Percentiles rank a stretch among this genome's conserved stretches.
Conservation (phyloP, 2,329 filamentous ascomycete species). For the Lachnellula arida region DNA sequence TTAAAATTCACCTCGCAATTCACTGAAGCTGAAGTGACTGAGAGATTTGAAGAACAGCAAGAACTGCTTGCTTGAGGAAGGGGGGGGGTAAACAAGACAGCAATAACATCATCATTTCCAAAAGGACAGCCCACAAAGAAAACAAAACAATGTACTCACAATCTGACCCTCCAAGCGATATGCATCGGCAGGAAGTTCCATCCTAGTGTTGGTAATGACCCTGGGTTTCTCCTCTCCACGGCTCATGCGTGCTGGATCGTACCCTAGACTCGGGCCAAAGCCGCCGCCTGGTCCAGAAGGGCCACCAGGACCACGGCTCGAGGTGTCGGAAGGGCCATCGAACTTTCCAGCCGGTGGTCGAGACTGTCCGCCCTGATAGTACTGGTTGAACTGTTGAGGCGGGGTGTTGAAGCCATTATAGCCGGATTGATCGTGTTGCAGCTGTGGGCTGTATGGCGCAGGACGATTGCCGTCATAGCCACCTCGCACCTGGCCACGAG, state of each 20-base stretch:
- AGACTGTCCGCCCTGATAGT: no score
- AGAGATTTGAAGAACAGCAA: not conserved
- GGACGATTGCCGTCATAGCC: not conserved
- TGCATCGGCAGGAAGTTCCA: not conserved
- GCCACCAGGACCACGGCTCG: not conserved
- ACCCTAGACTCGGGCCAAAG: conserved; percentile 31
- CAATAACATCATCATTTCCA: not conserved
- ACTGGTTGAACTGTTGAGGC: no score
- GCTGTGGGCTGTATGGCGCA: not conserved
- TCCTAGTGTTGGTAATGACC: conserved; percentile 25
- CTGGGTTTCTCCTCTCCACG: conserved; percentile 14
- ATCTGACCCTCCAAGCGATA: not conserved
- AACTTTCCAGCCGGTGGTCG: not conserved
- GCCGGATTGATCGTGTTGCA: not conserved
- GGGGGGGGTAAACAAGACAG: not conserved
- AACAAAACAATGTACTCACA: not conserved
- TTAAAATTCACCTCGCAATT: not conserved
- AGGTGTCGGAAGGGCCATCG: not conserved
- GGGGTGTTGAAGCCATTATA: not conserved
- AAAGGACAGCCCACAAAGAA: not conserved
- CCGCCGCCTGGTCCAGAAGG: not conserved
- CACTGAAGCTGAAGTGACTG: not conserved
- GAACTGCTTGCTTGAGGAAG: not conserved
- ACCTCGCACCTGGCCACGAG: not conserved
- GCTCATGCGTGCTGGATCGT: conserved; percentile 35